Evolutionary conservation across 768 basidiomycete species (phyloP), one percentile per base, ranked within the genome.

Genomic region (Boletus patriciae): DNA sequence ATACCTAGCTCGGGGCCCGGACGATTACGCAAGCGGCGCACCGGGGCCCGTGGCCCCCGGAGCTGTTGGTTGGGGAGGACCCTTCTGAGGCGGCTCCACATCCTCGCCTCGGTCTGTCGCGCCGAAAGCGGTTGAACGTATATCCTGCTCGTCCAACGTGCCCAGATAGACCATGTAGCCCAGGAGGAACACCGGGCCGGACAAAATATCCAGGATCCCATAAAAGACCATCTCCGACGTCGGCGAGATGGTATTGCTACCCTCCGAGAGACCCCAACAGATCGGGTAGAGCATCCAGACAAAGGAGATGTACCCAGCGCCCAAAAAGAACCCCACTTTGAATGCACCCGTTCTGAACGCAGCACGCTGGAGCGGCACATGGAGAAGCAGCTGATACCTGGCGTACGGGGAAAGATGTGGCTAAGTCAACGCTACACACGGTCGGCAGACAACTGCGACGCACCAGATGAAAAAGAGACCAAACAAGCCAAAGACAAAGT

Each of bases 271-370:
- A 47, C 78, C 83, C 83, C 83, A 84, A 25, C 74, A 76, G 58
- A 85, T 77, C 11, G 84, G 80, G 71, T 84, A 84, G n/a, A 82
- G 60, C 54, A 80, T 53, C 79, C 81, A 83, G 61, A 84, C 72
- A 69, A 83, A 75, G n/a, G 77, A 73, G 57, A 85, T 73, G 70
- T 77, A 77, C 15, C 59, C 62, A 4, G 80, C 77, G n/a, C 76
- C 74, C 19, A 53, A 27, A 16, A 69, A 54, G 62, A 73, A 77
- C 6, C 68, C 66, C 6, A 27, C 18, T 18, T 68, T 70, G 31
- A 72, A 66, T 11, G 51, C 52, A 0, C 53, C 62, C 12, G 63
- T 61, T 37, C 66, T 60, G 65, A 70, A 73, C 21, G 66, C 63
- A 19, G 59, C 65, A 15, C 23, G 25, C 21, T 27, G 16, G 6